Conservation (phyloP, 148 eudicot species). For the Polygonum aviculare region DNA sequence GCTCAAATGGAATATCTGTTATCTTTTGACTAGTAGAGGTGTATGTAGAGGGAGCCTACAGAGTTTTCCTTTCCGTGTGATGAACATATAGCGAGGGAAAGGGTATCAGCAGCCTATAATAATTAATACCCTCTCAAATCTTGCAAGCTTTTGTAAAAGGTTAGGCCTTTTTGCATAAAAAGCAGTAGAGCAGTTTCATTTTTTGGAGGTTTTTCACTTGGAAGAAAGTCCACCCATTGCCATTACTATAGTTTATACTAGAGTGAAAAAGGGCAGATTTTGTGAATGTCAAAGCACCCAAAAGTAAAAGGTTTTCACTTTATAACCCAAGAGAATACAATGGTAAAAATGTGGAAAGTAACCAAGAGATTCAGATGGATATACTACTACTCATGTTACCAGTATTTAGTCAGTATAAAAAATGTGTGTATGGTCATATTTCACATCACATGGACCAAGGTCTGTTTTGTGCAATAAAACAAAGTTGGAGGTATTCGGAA, state of each 20-base stretch:
- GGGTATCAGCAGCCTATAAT: background rate
- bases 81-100: background rate
- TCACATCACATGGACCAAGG: background rate
- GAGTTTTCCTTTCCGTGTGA: background rate
- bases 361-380: background rate
- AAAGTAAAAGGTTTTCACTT: constrained; percentile 19
- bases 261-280: constrained; percentile 8
- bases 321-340: background rate
- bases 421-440: background rate
- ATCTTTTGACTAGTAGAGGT: constrained; percentile 42
- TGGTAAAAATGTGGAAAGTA: background rate
- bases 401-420: background rate
- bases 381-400: background rate
- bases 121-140: constrained; percentile 16
- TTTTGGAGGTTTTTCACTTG: constrained; percentile 13
- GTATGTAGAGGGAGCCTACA: background rate
- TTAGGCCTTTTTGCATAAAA: constrained; percentile 46
- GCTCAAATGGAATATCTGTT: constrained; percentile 18
- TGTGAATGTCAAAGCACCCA: constrained; percentile 39
- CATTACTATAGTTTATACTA: background rate
- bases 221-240: constrained; percentile 26
- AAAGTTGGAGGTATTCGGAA: constrained; percentile 2
- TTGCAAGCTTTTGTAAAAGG: constrained; percentile 33
- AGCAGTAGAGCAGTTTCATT: constrained; percentile 21
- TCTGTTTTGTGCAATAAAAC: constrained; percentile 1